Conservation (phyloP, 2,329 filamentous ascomycete species). For the Aspergillus sp. region DNA sequence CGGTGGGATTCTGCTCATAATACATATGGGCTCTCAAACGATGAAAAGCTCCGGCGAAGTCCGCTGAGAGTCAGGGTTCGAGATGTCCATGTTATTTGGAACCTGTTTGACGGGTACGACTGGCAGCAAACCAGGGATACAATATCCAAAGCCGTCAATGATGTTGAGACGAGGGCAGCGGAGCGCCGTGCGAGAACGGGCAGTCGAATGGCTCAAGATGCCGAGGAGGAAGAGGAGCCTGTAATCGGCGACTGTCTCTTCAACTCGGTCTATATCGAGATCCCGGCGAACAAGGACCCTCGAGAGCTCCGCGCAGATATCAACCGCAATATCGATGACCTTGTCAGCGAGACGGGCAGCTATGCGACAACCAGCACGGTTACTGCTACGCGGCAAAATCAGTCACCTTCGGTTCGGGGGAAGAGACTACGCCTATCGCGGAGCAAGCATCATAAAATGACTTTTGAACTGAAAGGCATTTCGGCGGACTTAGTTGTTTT, state of each 20-base stretch:
- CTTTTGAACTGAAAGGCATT: slow-evolving; percentile 81
- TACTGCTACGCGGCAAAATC: slow-evolving; percentile 29
- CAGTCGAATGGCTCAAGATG: slow-evolving; percentile 45
- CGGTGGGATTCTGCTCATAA: slow-evolving; percentile 73
- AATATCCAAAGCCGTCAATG: slow-evolving; percentile 78
- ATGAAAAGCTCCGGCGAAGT: slow-evolving; percentile 52
- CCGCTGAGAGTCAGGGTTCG: slow-evolving; percentile 70
- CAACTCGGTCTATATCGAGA: slow-evolving; percentile 96
- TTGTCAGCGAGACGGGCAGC: slow-evolving; percentile 80
- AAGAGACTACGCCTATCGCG: slow-evolving; percentile 66
- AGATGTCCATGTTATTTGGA: slow-evolving; percentile 93
- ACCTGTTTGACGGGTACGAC: slow-evolving; percentile 94
- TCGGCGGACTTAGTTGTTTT: slow-evolving; percentile 75
- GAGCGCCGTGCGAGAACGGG: slow-evolving; percentile 57
- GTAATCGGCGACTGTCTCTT: slow-evolving; percentile 93
- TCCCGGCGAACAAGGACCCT: slow-evolving; percentile 77
- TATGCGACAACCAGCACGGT: slow-evolving; percentile 63
- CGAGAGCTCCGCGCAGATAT: slow-evolving; percentile 73
- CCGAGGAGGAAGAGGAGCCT: slow-evolving; percentile 63
- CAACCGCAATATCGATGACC: slow-evolving; percentile 79
- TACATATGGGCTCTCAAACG: slow-evolving; percentile 59
- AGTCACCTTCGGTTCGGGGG: slow-evolving; percentile 28
- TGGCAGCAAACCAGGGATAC: slow-evolving; percentile 81
- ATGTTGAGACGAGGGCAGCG: slow-evolving; percentile 72
- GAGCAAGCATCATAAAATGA: slow-evolving; percentile 88